Evolutionary conservation across 306 rosid species (phyloP).

Genomic region (barrel medic (Medicago truncatula)): MtrunA17r5.0-ANR NC_053042.1:49542501-49543000

Average conservation of each 20-base stretch:
- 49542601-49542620: conserved; percentile 18
- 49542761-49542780: conserved; percentile 19
- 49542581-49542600: background rate
- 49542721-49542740: conserved; percentile 28
- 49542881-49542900: conserved; percentile 30
- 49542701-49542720: conserved; percentile 1
- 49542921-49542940: background rate
- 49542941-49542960: conserved; percentile 22
- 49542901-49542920: conserved; percentile 8
- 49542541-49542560: background rate
- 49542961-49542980: background rate
- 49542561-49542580: conserved; percentile 2
- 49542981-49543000: conserved; percentile 21
- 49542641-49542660: conserved; percentile 5
- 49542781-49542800: conserved; percentile 68
- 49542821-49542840: conserved; percentile 91
- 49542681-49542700: background rate
- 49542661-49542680: background rate
- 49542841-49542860: conserved; percentile 86
- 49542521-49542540: background rate
- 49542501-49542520: background rate
- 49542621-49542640: conserved; percentile 6
- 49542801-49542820: conserved; percentile 71
- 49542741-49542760: conserved; percentile 33
- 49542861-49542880: conserved; percentile 96